These are phyloP conservation scores for Cryoendolithus antarcticus DNA, from an alignment of 2,329 filamentous ascomycete genomes.

Conservation along the genomic window DNA sequence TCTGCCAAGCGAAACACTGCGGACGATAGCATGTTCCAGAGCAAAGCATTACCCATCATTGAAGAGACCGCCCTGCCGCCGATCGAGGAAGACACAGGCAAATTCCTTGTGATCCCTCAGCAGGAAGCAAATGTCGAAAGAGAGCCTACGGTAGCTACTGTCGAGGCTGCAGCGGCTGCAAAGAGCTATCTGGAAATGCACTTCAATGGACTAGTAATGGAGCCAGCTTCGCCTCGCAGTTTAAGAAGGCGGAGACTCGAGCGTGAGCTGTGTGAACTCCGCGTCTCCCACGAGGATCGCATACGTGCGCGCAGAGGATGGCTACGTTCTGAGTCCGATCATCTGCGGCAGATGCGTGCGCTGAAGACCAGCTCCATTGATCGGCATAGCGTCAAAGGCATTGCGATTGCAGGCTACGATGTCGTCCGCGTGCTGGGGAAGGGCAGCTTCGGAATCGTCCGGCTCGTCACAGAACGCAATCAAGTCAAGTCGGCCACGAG, in stretches of 20 bases:
- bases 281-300: conserved; percentile 44
- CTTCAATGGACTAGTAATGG: conserved; percentile 57
- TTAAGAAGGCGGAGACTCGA: conserved; percentile 53
- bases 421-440: conserved; percentile 74
- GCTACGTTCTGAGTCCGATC: conserved; percentile 54
- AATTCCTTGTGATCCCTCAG: conserved; percentile 17
- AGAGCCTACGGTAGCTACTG: conserved; percentile 42
- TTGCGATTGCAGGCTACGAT: conserved; percentile 58
- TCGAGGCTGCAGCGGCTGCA: conserved; percentile 66
- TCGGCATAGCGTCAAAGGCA: conserved; percentile 36
- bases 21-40: conserved; percentile 15
- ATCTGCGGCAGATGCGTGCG: conserved; percentile 60
- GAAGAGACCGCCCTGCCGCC: conserved; percentile 18
- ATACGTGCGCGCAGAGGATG: conserved; percentile 46
- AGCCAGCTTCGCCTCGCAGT: conserved; percentile 42
- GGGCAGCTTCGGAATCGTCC: conserved; percentile 87
- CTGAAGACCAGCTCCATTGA: conserved; percentile 51
- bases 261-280: conserved; percentile 45
- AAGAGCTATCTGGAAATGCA: conserved; percentile 81
- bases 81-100: conserved; percentile 21
- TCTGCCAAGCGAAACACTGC: conserved; percentile 16
- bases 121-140: conserved; percentile 15
- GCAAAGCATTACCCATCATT: conserved; percentile 10
- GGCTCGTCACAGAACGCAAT: conserved; percentile 51
- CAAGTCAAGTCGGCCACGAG: conserved; percentile 6